phyloP scores from a whole-genome alignment of 306 rosid species.

The Alnus rubra region DNA sequence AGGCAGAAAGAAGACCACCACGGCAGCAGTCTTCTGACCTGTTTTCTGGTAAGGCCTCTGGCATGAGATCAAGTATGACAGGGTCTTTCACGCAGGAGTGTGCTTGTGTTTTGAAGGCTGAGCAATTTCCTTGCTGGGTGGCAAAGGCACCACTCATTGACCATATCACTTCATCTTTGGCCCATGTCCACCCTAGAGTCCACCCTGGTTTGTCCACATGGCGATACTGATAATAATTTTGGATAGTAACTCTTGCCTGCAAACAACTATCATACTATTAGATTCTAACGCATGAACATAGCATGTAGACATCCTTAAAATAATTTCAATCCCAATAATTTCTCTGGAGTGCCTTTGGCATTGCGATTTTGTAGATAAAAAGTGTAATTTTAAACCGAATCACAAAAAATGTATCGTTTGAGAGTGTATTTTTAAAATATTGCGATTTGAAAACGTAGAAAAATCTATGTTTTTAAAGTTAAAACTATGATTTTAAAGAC shows the following conservation, averaged over 20 bases:
- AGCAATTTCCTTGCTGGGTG: conserved; percentile 59
- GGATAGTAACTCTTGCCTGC: conserved; percentile 71
- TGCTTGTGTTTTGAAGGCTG: conserved; percentile 44
- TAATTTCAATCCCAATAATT: background rate
- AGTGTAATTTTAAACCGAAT: too few species aligned
- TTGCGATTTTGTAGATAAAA: too few species aligned
- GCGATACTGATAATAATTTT: conserved; percentile 61
- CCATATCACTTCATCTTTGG: conserved; percentile 66
- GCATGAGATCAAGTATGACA: conserved; percentile 50
- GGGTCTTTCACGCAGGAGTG: conserved; percentile 71
- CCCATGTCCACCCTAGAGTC: conserved; percentile 78
- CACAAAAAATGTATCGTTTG: too few species aligned
- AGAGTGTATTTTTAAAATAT: too few species aligned
- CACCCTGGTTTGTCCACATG: conserved; percentile 78
- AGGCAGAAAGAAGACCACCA: conserved; percentile 66
- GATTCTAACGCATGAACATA: background rate
- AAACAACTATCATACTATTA: conserved; percentile 6
- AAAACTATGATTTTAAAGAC: too few species aligned
- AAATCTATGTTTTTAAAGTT: too few species aligned
- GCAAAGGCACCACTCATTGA: conserved; percentile 80
- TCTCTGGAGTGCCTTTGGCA: background rate
- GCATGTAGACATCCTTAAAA: background rate
- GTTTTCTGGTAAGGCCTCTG: conserved; percentile 40
- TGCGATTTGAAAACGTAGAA: too few species aligned
- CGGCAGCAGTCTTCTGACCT: conserved; percentile 63